These are phyloP conservation scores for Zopfia rhizophila DNA, from an alignment of 2,329 filamentous ascomycete species.

Conservation along the genomic window DNA sequence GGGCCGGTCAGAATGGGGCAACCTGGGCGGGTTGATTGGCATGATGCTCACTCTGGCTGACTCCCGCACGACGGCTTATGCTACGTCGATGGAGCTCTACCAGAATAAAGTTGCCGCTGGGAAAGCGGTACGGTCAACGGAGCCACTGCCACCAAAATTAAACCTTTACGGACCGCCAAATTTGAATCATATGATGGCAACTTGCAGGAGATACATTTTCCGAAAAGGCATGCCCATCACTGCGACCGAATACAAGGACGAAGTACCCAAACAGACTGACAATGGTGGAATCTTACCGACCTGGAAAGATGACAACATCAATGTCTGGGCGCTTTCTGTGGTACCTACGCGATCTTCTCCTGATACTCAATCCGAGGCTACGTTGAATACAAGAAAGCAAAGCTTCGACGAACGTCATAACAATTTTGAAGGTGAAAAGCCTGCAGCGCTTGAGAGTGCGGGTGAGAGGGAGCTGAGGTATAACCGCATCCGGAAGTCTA, in stretches of 20 bases:
- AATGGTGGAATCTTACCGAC: conserved; percentile 64
- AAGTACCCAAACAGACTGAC: conserved; percentile 36
- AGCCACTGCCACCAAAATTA: conserved; percentile 39
- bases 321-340: conserved; percentile 84
- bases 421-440: conserved; percentile 28
- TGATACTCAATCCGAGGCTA: conserved; percentile 24
- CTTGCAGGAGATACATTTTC: conserved; percentile 85
- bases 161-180: conserved; percentile 84
- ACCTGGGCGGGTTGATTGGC: conserved; percentile 83
- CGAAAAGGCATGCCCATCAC: conserved; percentile 81
- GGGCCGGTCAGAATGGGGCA: conserved; percentile 79
- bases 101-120: conserved; percentile 38
- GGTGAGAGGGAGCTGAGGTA: conserved; percentile 53
- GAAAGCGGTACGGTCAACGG: conserved; percentile 15
- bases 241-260: conserved; percentile 70
- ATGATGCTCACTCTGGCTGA: conserved; percentile 87
- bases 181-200: conserved; percentile 81
- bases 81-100: conserved; percentile 54
- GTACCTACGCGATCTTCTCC: conserved; percentile 40
- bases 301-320: conserved; percentile 79
- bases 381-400: no score
- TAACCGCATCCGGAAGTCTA: conserved; percentile 65
- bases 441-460: no score
- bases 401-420: conserved; percentile 43
- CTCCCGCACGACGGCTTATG: conserved; percentile 60